Evolutionary conservation across 192 early-diverging fungal species (phyloP), one percentile per base, ranked within the genome.

Genomic region (Lunasporangiospora selenospora): DNA sequence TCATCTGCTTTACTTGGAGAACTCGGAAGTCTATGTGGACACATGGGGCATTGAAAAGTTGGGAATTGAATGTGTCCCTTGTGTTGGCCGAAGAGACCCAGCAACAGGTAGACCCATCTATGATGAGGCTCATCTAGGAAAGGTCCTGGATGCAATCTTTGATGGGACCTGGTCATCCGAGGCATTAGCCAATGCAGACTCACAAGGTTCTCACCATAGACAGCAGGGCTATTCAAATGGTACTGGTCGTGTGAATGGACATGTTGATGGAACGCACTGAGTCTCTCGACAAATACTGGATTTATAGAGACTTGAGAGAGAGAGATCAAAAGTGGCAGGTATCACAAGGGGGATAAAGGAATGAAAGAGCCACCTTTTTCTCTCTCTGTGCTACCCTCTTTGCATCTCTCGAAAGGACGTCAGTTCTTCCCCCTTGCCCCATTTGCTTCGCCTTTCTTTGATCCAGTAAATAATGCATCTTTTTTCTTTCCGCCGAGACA

Each of bases 1-100:
- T 3, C 81, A 83, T 47, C 40, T 85, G 46, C 53, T 85, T 16
- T 85, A 80, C 38, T 48, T 85, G 45, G 67, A 76, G 24, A 85
- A 82, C 59, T 80, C 79, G 15, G 64, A 67, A 21, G 75, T 85
- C 10, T 53, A 63, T n/a, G 83, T 85, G 18, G 76, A 82, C 75
- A 67, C 70, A 9, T 38, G 30, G 42, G 65, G 69, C 13, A 67
- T 85, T 11, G 70, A 82, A 51, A 47, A 71, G 44, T 40, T 85
- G 3, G 81, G 81, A 4, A 82, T 85, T 18, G 51, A 81, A 21
- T 85, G 83, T 50, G 47, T 82, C 1, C 63, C 46, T 0, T 61
- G 65, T 36, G 24, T 34, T 18, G 61, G 69, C 3, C 53, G 44
- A 21, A 53, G 45, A 29, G 76, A 62, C 3, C 50, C 60, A 3